A percentile compares a stretch with the other conserved stretches of the same genome.
Conservation (phyloP, 139 green algal genomes). For the Limnomonas spitsbergensis region DNA sequence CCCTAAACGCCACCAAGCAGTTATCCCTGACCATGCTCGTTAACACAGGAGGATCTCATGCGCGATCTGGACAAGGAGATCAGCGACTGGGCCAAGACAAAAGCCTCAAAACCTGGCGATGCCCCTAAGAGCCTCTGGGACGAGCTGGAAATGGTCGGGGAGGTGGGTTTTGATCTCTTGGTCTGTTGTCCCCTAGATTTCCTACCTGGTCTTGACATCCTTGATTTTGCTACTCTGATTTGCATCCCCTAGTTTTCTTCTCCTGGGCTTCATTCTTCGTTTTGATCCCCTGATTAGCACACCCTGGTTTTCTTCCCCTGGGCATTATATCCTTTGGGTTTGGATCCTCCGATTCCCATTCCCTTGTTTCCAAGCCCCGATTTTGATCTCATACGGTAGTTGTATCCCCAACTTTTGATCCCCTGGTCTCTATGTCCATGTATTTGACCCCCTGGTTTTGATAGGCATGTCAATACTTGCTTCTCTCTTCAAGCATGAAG, state of each 20-base stretch:
- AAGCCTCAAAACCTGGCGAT: neutral
- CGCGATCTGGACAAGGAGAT: conserved; percentile 20
- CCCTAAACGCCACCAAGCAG: too few relatives aligned
- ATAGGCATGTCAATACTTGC: too few relatives aligned
- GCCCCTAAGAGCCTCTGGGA: conserved; percentile 10
- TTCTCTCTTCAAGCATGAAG: too few relatives aligned
- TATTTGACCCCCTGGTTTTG: too few relatives aligned
- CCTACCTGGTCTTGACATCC: too few relatives aligned
- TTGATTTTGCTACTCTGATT: too few relatives aligned
- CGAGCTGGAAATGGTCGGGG: conserved; percentile 8
- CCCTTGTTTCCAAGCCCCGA: too few relatives aligned
- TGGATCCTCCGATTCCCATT: too few relatives aligned
- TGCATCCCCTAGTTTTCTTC: neutral
- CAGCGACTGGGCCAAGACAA: neutral
- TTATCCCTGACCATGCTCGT: too few relatives aligned
- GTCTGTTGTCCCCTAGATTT: neutral
- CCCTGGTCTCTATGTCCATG: too few relatives aligned
- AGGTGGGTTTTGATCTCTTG: neutral
- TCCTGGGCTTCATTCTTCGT: neutral
- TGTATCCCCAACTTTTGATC: too few relatives aligned
- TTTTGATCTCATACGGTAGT: too few relatives aligned
- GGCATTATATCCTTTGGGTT: neutral
- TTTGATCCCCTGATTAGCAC: neutral
- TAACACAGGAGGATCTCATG: conserved; percentile 13
- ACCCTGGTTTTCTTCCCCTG: neutral